phyloP scores from a whole-genome alignment of 164 flowering plant genomes.

The Kingdonia uniflora region DNA sequence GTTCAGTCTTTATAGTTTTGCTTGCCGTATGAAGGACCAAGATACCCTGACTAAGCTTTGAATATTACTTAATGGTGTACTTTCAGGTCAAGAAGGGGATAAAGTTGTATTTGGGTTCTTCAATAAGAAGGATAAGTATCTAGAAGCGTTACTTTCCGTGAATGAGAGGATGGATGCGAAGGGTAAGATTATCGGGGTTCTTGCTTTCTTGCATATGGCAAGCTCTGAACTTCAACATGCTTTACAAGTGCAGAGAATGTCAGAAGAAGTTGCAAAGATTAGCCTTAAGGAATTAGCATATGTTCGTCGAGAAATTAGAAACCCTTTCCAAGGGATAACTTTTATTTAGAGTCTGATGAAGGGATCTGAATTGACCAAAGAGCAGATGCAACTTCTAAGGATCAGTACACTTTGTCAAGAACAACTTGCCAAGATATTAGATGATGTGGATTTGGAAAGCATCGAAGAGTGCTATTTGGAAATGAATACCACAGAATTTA shows the following conservation, averaged over 20 bases:
- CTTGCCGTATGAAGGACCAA: constrained; percentile 58
- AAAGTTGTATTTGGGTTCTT: constrained; percentile 55
- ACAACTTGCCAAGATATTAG: no score
- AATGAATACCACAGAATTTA: constrained; percentile 38
- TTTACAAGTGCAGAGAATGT: constrained; percentile 43
- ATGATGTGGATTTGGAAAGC: no score
- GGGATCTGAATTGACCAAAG: constrained; percentile 36
- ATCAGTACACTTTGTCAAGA: constrained; percentile 40
- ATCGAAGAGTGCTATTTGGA: constrained; percentile 63
- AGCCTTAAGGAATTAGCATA: constrained; percentile 43
- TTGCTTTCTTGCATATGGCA: constrained; percentile 68
- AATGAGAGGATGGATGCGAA: no score
- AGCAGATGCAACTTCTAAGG: constrained; percentile 44
- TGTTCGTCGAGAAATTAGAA: no score
- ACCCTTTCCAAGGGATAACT: constrained; percentile 42
- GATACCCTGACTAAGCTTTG: no score
- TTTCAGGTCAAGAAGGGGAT: constrained; percentile 43
- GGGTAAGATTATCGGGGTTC: constrained; percentile 46
- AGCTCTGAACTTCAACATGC: constrained; percentile 73
- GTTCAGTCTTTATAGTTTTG: constrained; percentile 35
- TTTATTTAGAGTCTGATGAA: constrained; percentile 39
- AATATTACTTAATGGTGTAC: constrained; percentile 42
- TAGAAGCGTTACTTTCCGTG: no score
- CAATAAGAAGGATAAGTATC: constrained; percentile 33
- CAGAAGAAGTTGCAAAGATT: constrained; percentile 52